Evolutionary conservation across 306 rosid genomes (phyloP).

Genomic region (Mimosa pudica): DNA sequence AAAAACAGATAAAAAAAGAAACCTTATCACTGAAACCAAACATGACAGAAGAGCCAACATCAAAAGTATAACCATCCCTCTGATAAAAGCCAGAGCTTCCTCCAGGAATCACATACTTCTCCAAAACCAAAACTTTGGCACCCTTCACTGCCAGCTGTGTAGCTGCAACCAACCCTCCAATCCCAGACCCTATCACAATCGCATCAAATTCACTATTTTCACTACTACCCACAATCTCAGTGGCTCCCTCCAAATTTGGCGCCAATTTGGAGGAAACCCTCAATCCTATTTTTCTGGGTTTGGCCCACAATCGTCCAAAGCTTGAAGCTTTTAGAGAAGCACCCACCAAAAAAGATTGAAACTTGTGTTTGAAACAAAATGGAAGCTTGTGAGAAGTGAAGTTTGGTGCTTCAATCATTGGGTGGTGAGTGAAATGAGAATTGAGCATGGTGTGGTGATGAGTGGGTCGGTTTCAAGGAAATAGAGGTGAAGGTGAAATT

Average conservation of each 20-base stretch:
- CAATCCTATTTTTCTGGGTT: constrained; percentile 30
- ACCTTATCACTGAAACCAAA: constrained; percentile 98
- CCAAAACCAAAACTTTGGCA: constrained; percentile 84
- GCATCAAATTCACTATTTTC: constrained; percentile 59
- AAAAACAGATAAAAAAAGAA: constrained; percentile 8
- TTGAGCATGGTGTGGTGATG: constrained; percentile 38
- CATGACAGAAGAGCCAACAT: constrained; percentile 98
- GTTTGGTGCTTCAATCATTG: constrained; percentile 23
- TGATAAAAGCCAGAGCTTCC: constrained; percentile 95
- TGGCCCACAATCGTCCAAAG: constrained; percentile 17
- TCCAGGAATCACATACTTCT: constrained; percentile 97
- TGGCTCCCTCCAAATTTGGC: constrained; percentile 43
- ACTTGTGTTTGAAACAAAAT: background rate
- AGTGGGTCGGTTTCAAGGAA: background rate
- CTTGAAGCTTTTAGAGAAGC: constrained; percentile 2
- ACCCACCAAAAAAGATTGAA: background rate
- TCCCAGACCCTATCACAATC: constrained; percentile 92
- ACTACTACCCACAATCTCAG: constrained; percentile 37
- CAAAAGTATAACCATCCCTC: constrained; percentile 88
- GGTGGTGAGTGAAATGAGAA: constrained; percentile 38
- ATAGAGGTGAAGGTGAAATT: background rate
- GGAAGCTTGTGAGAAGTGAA: constrained; percentile 5
- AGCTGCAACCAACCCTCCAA: constrained; percentile 92
- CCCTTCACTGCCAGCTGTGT: constrained; percentile 95
- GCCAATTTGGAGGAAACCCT: constrained; percentile 45